Base-by-base conservation (phyloP, 305 asterid genomes). In the Salvia sclarea region DNA sequence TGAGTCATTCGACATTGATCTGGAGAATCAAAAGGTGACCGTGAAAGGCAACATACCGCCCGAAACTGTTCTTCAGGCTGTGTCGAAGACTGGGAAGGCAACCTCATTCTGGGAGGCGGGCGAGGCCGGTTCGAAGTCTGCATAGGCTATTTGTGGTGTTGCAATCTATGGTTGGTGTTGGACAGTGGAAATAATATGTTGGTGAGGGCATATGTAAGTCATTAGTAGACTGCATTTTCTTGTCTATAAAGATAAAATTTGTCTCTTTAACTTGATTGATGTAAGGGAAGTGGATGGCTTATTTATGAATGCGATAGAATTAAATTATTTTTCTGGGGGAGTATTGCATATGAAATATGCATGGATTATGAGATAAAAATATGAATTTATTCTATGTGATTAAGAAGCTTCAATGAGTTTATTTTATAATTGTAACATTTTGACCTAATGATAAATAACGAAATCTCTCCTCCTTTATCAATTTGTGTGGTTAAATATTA, bases 41-140 rank as follows among this genome's bases (percentile, higher is more conserved):
- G 92, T 91, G 61, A 89, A 80, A 30, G 88, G 96, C 52, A 85
- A 88, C 62, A 87, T 88, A 59, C 71, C 81, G 66, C 85, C 91
- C 8, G 89, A 88, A 43, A 86, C 87, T 4, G 89, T 91, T 64
- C 79, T 88, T 18, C 85, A 87, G 71, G 83, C 93, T 21, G 95
- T 91, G 78, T 83, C 89, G 0, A 89, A 87, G 83, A 89, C 96
- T 0, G 96, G 97, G 35, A 91, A 91, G 83, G 76, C 82, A 59
- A 87, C 95, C 59, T 56, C 90, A 14, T 89, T 84, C 76, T 91
- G 97, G 97, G 96, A 85, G 66, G 82, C 77, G 50, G 47, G 47
- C 31, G 79, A 61, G 49, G 11, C 84, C 0, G 89, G 79, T 64
- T 33, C 83, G 9, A 57, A 76, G 70, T 53, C 85, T 55, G 13